Percentiles rank a stretch among this genome's conserved stretches.
Conservation (phyloP, 192 early-diverging fungal species). For the Entomortierella chlamydospora region DNA sequence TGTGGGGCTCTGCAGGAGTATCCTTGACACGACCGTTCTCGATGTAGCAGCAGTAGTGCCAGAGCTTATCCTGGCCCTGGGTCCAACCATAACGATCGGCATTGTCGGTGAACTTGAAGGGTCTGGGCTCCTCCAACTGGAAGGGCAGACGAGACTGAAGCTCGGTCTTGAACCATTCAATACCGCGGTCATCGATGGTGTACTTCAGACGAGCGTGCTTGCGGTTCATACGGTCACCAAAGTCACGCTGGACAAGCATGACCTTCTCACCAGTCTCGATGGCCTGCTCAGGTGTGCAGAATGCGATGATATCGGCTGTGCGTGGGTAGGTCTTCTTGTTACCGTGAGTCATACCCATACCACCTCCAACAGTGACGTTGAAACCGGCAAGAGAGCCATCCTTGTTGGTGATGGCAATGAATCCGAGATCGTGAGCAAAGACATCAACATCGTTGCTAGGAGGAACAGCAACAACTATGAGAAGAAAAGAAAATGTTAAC, state of each 20-base stretch:
- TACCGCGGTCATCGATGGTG: conserved; percentile 94
- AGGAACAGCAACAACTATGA: conserved; percentile 84
- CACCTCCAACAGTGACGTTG: conserved; percentile 95
- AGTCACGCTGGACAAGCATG: conserved; percentile 93
- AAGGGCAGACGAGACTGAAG: conserved; percentile 86
- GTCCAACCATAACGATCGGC: conserved; percentile 97
- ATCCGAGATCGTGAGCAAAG: conserved; percentile 95
- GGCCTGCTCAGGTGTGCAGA: conserved; percentile 80
- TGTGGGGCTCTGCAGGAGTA: conserved; percentile 74
- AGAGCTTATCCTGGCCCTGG: conserved; percentile 71
- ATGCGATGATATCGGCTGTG: conserved; percentile 83
- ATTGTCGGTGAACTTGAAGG: conserved; percentile 87
- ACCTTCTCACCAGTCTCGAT: conserved; percentile 90
- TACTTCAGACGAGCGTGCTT: conserved; percentile 99
- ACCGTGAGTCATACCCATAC: conserved; percentile 98
- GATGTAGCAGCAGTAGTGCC: conserved; percentile 91
- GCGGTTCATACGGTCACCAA: conserved; percentile 96
- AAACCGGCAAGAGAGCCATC: conserved; percentile 84
- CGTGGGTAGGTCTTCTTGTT: conserved; percentile 98
- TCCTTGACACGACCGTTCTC: conserved; percentile 95
- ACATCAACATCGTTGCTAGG: conserved; percentile 98
- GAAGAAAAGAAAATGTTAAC: neutral
- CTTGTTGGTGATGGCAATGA: conserved; percentile 87
- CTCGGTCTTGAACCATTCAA: conserved; percentile 91
- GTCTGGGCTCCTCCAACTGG: conserved; percentile 71